phyloP scores from a whole-genome alignment of 2,329 filamentous ascomycete genomes.

The Hymenoscyphus occultus region DNA sequence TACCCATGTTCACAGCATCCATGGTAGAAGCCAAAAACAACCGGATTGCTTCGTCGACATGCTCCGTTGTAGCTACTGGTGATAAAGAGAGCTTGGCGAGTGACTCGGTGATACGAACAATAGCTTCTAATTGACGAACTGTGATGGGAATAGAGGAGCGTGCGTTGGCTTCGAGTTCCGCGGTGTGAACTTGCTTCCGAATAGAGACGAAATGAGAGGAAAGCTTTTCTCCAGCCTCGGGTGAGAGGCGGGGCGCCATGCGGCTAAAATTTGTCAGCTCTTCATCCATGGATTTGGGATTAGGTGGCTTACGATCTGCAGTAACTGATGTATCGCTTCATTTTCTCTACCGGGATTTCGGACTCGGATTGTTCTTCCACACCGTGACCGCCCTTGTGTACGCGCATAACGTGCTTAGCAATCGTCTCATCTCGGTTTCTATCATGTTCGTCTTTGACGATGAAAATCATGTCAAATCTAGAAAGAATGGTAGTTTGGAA shows the following conservation, averaged over 20 bases:
- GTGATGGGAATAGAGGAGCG: constrained; percentile 96
- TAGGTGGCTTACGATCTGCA: constrained; percentile 74
- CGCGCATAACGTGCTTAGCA: constrained; percentile 93
- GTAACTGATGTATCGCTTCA: constrained; percentile 96
- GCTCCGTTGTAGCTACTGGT: constrained; percentile 80
- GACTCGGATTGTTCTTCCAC: constrained; percentile 79
- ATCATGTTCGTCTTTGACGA: constrained; percentile 93
- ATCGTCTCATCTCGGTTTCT: constrained; percentile 87
- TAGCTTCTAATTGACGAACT: constrained; percentile 92
- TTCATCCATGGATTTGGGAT: background rate
- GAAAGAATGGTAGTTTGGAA: constrained; percentile 98
- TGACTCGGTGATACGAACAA: constrained; percentile 94
- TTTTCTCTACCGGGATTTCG: constrained; percentile 91
- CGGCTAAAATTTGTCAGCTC: constrained; percentile 54
- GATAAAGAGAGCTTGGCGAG: constrained; percentile 87
- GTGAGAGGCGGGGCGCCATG: constrained; percentile 85
- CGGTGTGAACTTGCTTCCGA: constrained; percentile 85
- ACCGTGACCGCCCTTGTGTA: constrained; percentile 88
- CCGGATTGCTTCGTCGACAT: constrained; percentile 96
- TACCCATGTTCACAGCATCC: constrained; percentile 92
- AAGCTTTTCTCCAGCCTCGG: constrained; percentile 90
- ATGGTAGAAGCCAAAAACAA: constrained; percentile 96
- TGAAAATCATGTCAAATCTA: constrained; percentile 99
- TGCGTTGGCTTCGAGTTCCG: constrained; percentile 84
- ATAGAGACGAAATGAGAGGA: constrained; percentile 97